phyloP scores from a whole-genome alignment of 106 monocot species.

The Acorus gramineus region DNA sequence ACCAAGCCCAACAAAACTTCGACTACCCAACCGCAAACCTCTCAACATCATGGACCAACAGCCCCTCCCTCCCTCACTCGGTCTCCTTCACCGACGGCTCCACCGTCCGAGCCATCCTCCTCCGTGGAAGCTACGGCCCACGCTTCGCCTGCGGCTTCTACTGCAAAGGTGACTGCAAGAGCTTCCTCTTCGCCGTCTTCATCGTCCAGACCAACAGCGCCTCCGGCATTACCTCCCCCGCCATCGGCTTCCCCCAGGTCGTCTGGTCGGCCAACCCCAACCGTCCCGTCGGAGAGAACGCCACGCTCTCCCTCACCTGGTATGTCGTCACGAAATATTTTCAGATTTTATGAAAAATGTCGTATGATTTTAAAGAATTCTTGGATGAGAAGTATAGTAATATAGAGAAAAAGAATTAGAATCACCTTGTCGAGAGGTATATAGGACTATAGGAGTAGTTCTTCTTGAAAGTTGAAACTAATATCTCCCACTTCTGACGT shows the following conservation, averaged over 20 bases:
- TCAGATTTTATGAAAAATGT: too few species aligned
- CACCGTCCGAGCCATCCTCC: conserved; percentile 26
- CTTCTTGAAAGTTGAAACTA: too few species aligned
- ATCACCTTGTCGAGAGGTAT: too few species aligned
- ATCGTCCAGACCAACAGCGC: conserved; percentile 23
- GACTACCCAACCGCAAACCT: conserved; percentile 24
- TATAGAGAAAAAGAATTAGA: too few species aligned
- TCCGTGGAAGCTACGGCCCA: conserved; percentile 18
- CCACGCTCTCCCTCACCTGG: conserved; percentile 27
- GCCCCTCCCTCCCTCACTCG: conserved; percentile 4
- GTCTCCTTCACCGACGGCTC: conserved; percentile 8
- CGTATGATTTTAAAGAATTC: too few species aligned
- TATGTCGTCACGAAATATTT: conserved; percentile 13
- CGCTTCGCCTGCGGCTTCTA: conserved; percentile 34
- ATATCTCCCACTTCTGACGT: too few species aligned
- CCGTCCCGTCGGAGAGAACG: conserved; percentile 28
- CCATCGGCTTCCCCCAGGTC: conserved; percentile 10
- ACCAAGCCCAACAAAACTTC: conserved; percentile 10
- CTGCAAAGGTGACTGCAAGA: conserved; percentile 14
- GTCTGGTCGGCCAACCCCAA: conserved; percentile 57
- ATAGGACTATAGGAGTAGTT: too few species aligned
- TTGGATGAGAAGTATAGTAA: too few species aligned
- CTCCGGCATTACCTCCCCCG: neutral
- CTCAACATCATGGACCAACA: conserved; percentile 31
- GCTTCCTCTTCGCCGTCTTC: conserved; percentile 43